phyloP scores from a whole-genome alignment of 129 eudicot species.

The Lactuca sativa region DNA sequence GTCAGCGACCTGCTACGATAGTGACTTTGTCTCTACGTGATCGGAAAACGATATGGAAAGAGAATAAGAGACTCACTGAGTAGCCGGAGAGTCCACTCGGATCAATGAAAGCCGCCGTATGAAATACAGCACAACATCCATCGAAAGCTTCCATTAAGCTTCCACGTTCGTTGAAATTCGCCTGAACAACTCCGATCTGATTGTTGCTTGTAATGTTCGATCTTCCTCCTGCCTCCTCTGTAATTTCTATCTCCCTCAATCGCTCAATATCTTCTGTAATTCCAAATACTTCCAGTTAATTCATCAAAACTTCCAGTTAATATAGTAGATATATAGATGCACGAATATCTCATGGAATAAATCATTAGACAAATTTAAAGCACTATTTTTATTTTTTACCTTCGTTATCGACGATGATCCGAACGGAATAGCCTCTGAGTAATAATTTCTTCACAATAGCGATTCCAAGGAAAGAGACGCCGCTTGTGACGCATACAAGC shows the following conservation, averaged over 20 bases:
- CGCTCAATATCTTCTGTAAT: slow-evolving; percentile 68
- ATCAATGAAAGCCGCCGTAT: slow-evolving; percentile 70
- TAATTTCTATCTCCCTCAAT: slow-evolving; percentile 60
- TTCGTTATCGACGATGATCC: slow-evolving; percentile 68
- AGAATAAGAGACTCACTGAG: slow-evolving; percentile 47
- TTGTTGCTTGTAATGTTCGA: slow-evolving; percentile 28
- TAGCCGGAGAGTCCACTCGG: slow-evolving; percentile 83
- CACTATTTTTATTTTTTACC: slow-evolving; percentile 40
- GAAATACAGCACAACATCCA: slow-evolving; percentile 75
- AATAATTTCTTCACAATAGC: slow-evolving; percentile 71
- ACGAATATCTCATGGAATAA: neutral
- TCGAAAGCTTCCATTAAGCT: slow-evolving; percentile 57
- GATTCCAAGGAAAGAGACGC: slow-evolving; percentile 67
- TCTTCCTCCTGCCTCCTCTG: slow-evolving; percentile 52
- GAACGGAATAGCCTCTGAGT: slow-evolving; percentile 65
- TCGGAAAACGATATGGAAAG: neutral
- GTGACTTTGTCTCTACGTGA: neutral
- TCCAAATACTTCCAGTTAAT: neutral
- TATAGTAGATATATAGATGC: too few species aligned
- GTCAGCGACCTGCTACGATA: slow-evolving; percentile 13
- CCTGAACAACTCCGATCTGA: slow-evolving; percentile 49
- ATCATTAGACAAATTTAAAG: neutral
- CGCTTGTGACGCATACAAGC: slow-evolving; percentile 83
- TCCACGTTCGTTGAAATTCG: slow-evolving; percentile 40
- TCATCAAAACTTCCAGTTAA: too few species aligned